These are phyloP conservation scores for Eimeria falciformis DNA, from an alignment of 169 alveolate species.

Conservation along the genomic window DNA sequence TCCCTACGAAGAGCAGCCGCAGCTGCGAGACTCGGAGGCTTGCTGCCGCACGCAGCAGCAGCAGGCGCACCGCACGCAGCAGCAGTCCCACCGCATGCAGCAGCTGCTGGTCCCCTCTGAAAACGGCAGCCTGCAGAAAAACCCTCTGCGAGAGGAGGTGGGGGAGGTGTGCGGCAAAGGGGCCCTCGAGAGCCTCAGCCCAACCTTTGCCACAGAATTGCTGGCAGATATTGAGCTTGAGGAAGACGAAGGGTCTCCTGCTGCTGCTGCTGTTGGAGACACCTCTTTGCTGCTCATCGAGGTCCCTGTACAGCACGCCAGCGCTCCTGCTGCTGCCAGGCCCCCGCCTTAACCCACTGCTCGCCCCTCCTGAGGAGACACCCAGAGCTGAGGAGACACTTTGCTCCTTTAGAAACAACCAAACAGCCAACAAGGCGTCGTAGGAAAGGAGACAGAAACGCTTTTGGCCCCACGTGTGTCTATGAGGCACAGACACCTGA, in stretches of 20 bases:
- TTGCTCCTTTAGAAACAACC: too few relatives aligned
- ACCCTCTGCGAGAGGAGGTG: constrained; percentile 31
- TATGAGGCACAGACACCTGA: too few relatives aligned
- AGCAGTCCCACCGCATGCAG: constrained; percentile 17
- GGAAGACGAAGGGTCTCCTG: constrained; percentile 24
- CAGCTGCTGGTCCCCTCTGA: constrained; percentile 53
- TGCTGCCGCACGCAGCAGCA: neutral
- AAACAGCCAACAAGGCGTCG: too few relatives aligned
- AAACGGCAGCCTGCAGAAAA: neutral
- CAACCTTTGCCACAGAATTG: constrained; percentile 50
- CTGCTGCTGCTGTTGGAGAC: constrained; percentile 34
- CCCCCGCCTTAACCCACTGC: too few relatives aligned
- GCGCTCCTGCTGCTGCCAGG: neutral
- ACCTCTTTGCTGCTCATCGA: constrained; percentile 16
- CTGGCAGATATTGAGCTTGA: constrained; percentile 52
- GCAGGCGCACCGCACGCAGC: constrained; percentile 8
- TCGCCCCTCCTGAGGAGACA: constrained; percentile 25
- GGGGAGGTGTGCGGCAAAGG: constrained; percentile 45
- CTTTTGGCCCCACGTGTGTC: too few relatives aligned
- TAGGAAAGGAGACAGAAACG: too few relatives aligned
- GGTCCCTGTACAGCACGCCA: constrained; percentile 36
- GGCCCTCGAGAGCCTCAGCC: constrained; percentile 59
- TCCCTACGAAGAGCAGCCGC: neutral
- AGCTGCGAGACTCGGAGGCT: neutral
- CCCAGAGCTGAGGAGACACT: too few relatives aligned